Percentiles rank a stretch among this genome's conserved stretches.
These are phyloP conservation scores for Rhodotorula glutinis DNA, from an alignment of 1,284 basidiomycete species.

Conservation along the genomic window DNA sequence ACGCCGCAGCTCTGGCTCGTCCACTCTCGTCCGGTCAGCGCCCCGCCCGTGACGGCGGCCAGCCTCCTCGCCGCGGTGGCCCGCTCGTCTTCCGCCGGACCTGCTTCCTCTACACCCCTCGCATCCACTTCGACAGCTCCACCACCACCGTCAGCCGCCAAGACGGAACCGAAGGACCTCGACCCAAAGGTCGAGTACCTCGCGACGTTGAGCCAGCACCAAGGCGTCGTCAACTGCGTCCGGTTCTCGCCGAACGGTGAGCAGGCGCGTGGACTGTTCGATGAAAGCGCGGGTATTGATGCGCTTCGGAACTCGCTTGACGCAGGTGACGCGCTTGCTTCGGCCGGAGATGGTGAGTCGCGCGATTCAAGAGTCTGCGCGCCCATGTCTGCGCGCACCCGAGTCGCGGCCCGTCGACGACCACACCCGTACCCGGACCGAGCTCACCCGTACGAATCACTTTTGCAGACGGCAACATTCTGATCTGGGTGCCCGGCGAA, in stretches of 20 bases:
- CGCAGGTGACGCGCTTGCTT: slow-evolving; percentile 84
- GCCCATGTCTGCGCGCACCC: too few species aligned
- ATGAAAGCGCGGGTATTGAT: slow-evolving; percentile 26
- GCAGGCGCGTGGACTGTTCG: too few species aligned
- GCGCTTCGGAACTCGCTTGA: neutral
- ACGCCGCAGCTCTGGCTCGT: slow-evolving; percentile 80
- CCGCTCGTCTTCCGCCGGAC: neutral
- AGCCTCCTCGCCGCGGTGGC: too few species aligned
- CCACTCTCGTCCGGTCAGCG: slow-evolving; percentile 68
- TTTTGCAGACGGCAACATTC: slow-evolving; percentile 83
- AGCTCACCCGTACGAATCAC: slow-evolving; percentile 2
- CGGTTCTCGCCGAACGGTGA: slow-evolving; percentile 89
- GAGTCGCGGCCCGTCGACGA: neutral
- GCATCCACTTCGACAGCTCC: slow-evolving; percentile 5
- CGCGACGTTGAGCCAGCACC: slow-evolving; percentile 87
- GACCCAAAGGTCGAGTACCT: slow-evolving; percentile 89
- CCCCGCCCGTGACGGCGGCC: too few species aligned
- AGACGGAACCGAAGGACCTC: slow-evolving; percentile 16
- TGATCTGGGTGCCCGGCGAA: slow-evolving; percentile 85
- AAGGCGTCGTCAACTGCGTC: slow-evolving; percentile 93
- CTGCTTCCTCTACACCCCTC: slow-evolving; percentile 52
- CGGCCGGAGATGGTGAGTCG: slow-evolving; percentile 83
- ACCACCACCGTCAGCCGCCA: neutral
- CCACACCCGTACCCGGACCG: neutral
- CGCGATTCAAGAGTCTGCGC: too few species aligned